These are phyloP conservation scores for Stereocaulon alpinum DNA, from an alignment of 495 filamentous ascomycete species.

Conservation along the genomic window DNA sequence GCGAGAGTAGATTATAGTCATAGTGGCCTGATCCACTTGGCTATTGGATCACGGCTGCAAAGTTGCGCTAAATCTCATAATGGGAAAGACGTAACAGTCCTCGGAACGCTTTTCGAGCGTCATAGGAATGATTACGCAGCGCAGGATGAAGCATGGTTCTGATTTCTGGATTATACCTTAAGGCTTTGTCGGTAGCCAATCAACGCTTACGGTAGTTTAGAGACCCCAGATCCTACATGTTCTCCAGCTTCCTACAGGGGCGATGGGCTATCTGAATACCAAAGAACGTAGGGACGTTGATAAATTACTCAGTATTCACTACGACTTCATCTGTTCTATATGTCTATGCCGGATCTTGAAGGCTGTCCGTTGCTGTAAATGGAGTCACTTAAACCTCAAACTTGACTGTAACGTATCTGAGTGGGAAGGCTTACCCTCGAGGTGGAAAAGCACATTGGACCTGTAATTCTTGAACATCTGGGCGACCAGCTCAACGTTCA, in stretches of 20 bases:
- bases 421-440: slow-evolving; percentile 62
- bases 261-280: background rate
- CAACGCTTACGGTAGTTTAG: background rate
- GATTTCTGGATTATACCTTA: background rate
- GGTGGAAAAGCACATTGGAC: slow-evolving; percentile 91
- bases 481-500: slow-evolving; percentile 94
- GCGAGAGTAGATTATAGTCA: slow-evolving; percentile 41
- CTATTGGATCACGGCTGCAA: background rate
- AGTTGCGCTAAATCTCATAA: background rate
- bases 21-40: slow-evolving; percentile 21
- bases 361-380: slow-evolving; percentile 64
- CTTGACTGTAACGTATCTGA: background rate
- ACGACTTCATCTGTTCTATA: background rate
- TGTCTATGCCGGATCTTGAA: slow-evolving; percentile 60
- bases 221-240: background rate
- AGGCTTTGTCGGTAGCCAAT: slow-evolving; percentile 1
- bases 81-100: background rate
- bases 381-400: background rate
- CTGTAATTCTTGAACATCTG: slow-evolving; percentile 99
- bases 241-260: background rate
- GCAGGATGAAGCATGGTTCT: background rate
- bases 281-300: background rate
- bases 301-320: background rate
- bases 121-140: background rate
- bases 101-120: background rate